Evolutionary conservation across 106 monocot genomes (phyloP).

Genomic region (Apostasia ramifera): DNA sequence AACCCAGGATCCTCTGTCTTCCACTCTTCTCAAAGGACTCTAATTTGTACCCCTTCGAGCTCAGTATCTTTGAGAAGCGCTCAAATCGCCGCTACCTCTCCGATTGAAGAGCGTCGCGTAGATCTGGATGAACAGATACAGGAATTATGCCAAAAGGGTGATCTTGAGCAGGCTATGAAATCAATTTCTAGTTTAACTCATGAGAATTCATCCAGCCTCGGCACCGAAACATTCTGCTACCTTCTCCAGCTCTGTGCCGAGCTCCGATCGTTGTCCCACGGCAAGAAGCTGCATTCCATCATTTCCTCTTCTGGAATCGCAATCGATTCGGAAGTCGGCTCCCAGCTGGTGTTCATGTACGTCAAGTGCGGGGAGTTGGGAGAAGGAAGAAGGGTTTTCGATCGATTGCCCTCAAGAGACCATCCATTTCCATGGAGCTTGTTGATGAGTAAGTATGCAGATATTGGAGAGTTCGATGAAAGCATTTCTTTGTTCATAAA

Average conservation of each 20-base stretch:
- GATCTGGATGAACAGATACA: slow-evolving; percentile 16
- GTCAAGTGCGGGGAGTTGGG: slow-evolving; percentile 57
- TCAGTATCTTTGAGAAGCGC: neutral
- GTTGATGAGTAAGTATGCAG: slow-evolving; percentile 46
- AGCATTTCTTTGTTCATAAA: slow-evolving; percentile 31
- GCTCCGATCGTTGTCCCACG: slow-evolving; percentile 27
- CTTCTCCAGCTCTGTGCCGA: slow-evolving; percentile 65
- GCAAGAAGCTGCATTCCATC: slow-evolving; percentile 34
- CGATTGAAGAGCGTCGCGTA: neutral
- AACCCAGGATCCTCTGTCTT: neutral
- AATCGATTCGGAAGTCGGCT: slow-evolving; percentile 27
- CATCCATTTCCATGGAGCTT: slow-evolving; percentile 46
- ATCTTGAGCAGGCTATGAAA: slow-evolving; percentile 27
- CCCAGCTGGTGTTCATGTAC: slow-evolving; percentile 64
- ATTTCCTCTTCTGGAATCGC: slow-evolving; percentile 26
- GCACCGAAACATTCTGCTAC: slow-evolving; percentile 25
- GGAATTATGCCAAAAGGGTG: slow-evolving; percentile 22
- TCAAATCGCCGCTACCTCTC: neutral
- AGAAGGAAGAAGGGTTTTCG: slow-evolving; percentile 49
- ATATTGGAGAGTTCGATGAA: slow-evolving; percentile 27
- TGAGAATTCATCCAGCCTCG: neutral
- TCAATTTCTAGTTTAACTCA: slow-evolving; percentile 15
- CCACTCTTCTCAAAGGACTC: neutral
- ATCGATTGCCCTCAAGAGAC: slow-evolving; percentile 17
- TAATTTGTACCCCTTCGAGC: neutral